A percentile compares a stretch with the other conserved stretches of the same genome.
Evolutionary conservation across 768 basidiomycete genomes (phyloP).

Genomic region (Phylloporus sp.): DNA sequence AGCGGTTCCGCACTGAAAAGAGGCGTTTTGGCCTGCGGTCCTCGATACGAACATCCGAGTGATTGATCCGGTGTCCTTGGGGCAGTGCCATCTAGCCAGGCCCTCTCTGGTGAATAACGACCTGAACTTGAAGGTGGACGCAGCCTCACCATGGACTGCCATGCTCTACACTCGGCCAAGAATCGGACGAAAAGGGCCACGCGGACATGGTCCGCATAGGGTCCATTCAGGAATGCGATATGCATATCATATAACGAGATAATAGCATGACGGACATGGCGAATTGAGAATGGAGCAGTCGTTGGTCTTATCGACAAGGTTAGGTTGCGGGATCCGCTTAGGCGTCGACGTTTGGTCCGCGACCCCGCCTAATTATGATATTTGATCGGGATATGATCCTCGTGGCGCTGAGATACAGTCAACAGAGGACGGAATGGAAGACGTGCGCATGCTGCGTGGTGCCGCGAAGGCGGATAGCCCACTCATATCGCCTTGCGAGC

Average conservation of each 20-base stretch:
- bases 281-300: constrained; percentile 7
- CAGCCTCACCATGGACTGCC: background rate
- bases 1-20: constrained; percentile 16
- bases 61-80: constrained; percentile 12
- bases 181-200: constrained; percentile 10
- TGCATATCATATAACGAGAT: constrained; percentile 12
- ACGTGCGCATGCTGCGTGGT: constrained; percentile 7
- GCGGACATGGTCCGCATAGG: constrained; percentile 20
- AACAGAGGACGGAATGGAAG: constrained; percentile 19
- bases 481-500: constrained; percentile 12
- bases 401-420: constrained; percentile 8
- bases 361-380: background rate
- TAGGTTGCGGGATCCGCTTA: constrained; percentile 13
- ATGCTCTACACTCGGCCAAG: background rate
- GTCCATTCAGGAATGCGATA: constrained; percentile 15
- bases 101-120: background rate
- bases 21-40: background rate
- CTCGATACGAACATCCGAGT: background rate
- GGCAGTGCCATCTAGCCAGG: background rate
- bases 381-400: constrained; percentile 18
- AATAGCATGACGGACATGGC: constrained; percentile 7
- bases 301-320: constrained; percentile 13
- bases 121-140: background rate
- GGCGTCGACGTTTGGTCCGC: background rate
- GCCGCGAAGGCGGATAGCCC: background rate